Evolutionary conservation across 148 eudicot species (phyloP), one percentile per base, ranked within the genome.

Genomic region (Rhododendron molle): DNA sequence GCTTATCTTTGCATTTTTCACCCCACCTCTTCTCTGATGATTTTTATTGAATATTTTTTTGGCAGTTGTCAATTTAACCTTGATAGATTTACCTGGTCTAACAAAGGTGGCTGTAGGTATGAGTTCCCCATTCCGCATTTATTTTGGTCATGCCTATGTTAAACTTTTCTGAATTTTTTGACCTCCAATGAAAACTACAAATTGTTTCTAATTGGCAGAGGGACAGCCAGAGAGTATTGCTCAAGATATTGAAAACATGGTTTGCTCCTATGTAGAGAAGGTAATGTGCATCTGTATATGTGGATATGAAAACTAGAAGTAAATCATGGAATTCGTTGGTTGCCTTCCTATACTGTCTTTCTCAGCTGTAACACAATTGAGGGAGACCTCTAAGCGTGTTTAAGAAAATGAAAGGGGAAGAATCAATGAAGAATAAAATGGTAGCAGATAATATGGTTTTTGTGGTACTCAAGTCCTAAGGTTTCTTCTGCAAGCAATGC

Each of bases 161-260:
- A 15, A 18, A 58, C 69, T 18, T 81, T 74, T 78, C 16, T 5
- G 38, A 14, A 10, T 65, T 23, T 60, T 7, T 38, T 36, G 4
- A 38, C n/a, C 28, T 21, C 32, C n/a, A 76, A 28, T 38, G 56
- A 23, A 12, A 38, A 44, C 60, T 82, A 50, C 78, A 54, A 76
- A 83, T 20, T 84, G 36, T 32, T 83, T 62, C 79, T 88, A 40
- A 44, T 78, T 81, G 20, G 58, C 90, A 96, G 98, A 93, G 90
- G 98, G 98, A 43, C 98, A 96, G 83, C 93, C 94, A 40, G 96
- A 96, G 80, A 92, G 85, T 85, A 91, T 96, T 52, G 98, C 91
- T 46, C 88, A 86, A 80, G 98, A 96, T 52, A 96, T 96, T 84
- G 98, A 94, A 84, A 87, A 86, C 72, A 88, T 93, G 92, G 98